Base-by-base conservation (phyloP, 257 asterid genomes). In the Nicotiana tomentosiformis region DNA sequence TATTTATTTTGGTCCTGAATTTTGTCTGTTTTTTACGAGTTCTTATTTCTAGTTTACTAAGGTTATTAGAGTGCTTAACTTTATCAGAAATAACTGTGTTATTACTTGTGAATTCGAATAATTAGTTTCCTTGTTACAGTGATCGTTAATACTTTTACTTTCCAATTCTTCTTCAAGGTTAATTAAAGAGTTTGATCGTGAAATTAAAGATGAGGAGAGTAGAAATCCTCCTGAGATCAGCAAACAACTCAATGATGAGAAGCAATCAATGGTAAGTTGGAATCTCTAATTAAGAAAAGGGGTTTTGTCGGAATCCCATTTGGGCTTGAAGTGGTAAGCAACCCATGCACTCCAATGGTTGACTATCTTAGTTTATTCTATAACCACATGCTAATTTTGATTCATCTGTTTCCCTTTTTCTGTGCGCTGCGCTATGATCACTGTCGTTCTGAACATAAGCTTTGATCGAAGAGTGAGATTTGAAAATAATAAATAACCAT, bases 171-270 rank as follows among this genome's bases (percentile, higher is more conserved):
- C 77, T 82, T 78, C 83, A 84, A 96, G 99, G 90, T 86, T 94
- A 92, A 89, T 96, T 80, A 96, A 96, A 84, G 99, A 96, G 87
- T 93, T 94, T 88, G 99, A 96, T 84, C 96, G 96, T 82, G 98
- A 96, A 90, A 93, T 96, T 77, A 93, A 96, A 88, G 99, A 96
- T 2, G 98, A 94, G 89, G 98, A 96, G 88, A 83, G 91, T 82
- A 92, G 86, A 91, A 90, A 91, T 81, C 82, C 94, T 57, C 91
- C 95, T 3, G 98, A 93, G 84, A 90, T 94, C 69, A 94, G 84
- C 89, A 96, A 93, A 89, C 93, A 93, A 88, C 97, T 93, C 53
- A 96, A 93, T 86, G 99, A 96, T 85, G 98, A 93, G 91, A 96
- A 92, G 90, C 99, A 96, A 88, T 91, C 97, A 62, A 87, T 93